Evolutionary conservation across 805 yeast genomes (phyloP).

Genomic region (Candida methanosorbosa): DNA sequence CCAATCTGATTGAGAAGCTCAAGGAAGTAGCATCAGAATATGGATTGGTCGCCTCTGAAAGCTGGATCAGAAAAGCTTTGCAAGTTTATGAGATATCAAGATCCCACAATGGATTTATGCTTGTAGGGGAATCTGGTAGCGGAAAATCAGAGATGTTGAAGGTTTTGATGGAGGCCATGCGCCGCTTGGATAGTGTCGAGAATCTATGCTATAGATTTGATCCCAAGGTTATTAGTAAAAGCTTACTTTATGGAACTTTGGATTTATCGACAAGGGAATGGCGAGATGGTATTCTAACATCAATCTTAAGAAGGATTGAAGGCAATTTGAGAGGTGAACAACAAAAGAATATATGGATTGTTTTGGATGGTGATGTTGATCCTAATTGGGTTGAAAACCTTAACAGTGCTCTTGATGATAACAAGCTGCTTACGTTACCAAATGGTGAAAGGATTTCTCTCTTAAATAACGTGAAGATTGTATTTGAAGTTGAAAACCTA

Average conservation of each 20-base stretch:
- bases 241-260: slow-evolving; percentile 56
- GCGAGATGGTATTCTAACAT: slow-evolving; percentile 81
- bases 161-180: slow-evolving; percentile 37
- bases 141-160: slow-evolving; percentile 62
- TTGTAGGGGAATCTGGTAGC: slow-evolving; percentile 67
- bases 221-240: slow-evolving; percentile 67
- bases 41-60: slow-evolving; percentile 26
- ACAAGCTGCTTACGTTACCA: slow-evolving; percentile 70
- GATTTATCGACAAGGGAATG: slow-evolving; percentile 81
- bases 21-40: slow-evolving; percentile 17
- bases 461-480: slow-evolving; percentile 51
- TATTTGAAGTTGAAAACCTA: slow-evolving; percentile 72
- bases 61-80: slow-evolving; percentile 44
- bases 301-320: slow-evolving; percentile 48
- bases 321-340: slow-evolving; percentile 53
- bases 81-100: slow-evolving; percentile 57
- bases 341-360: slow-evolving; percentile 56
- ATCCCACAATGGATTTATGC: slow-evolving; percentile 69
- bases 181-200: slow-evolving; percentile 22
- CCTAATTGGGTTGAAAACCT: slow-evolving; percentile 91
- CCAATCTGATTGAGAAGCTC: slow-evolving; percentile 19
- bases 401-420: slow-evolving; percentile 88
- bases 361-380: slow-evolving; percentile 89
- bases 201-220: slow-evolving; percentile 45
- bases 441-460: slow-evolving; percentile 78